These are phyloP conservation scores for Penicillium olsonii DNA, from an alignment of 2,329 filamentous ascomycete genomes.

Conservation along the genomic window DNA sequence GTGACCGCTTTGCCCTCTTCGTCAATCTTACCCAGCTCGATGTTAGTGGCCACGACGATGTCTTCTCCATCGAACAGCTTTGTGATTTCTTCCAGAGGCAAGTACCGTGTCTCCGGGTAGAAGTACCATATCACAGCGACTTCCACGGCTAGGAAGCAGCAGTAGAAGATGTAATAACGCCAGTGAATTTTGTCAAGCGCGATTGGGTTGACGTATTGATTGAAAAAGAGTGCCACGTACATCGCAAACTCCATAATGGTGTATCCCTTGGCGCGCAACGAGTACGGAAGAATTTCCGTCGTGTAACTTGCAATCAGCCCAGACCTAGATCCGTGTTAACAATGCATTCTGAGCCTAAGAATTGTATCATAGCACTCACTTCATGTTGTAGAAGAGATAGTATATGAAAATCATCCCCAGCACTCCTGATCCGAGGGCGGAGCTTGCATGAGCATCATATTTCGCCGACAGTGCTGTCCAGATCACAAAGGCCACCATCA, in stretches of 20 bases:
- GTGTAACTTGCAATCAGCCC: conserved; percentile 43
- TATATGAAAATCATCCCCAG: conserved; percentile 49
- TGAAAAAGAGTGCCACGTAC: conserved; percentile 37
- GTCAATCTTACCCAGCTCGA: not conserved
- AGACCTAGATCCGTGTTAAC: not conserved
- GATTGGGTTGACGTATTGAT: conserved; percentile 37
- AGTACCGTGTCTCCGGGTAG: conserved; percentile 37
- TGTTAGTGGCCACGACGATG: not conserved
- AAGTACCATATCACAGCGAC: conserved; percentile 38
- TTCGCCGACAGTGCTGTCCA: conserved; percentile 44
- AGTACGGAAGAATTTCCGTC: conserved; percentile 53
- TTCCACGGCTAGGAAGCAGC: conserved; percentile 34
- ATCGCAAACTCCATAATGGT: conserved; percentile 39
- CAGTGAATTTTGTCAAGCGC: conserved; percentile 34
- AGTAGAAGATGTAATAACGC: conserved; percentile 44
- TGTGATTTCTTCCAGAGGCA: conserved; percentile 41
- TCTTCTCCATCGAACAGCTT: conserved; percentile 29
- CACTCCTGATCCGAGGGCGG: conserved; percentile 37
- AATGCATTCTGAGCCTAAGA: too few species aligned
- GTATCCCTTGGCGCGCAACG: conserved; percentile 52
- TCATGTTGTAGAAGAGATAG: conserved; percentile 41
- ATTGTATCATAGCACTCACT: not conserved
- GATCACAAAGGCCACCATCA: conserved; percentile 47
- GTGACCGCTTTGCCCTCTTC: not conserved
- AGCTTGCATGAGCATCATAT: conserved; percentile 33